Evolutionary conservation across 2,329 filamentous ascomycete species (phyloP), one percentile per base, ranked within the genome.

Genomic region (Colletotrichum sp.): DNA sequence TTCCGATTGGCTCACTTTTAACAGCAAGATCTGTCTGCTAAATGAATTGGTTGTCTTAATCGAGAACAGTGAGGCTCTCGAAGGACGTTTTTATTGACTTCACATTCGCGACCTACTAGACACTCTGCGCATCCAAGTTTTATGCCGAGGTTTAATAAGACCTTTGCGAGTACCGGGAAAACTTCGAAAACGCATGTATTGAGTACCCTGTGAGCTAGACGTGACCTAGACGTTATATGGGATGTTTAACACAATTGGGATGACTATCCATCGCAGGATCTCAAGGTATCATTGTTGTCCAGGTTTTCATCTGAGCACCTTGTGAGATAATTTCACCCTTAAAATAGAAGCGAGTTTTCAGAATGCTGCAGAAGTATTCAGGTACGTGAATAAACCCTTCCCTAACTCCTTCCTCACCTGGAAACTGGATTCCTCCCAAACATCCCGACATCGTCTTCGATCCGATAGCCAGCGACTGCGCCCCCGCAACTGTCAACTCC

Each of bases 241-340:
- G 34, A 36, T 36, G 34, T 7, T 36, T 1, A 16, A 36, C 5
- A 36, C 34, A 3, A 36, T 36, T 36, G 0, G 3, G 34, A 8
- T 10, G 5, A 26, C 26, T 6, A 12, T n/a, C 9, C 9, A n/a
- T 48, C 3, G 9, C 4, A 43, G 39, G 39, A n/a, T 43, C 39
- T 7, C 18, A 48, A n/a, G 39, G 39, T 48, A 48, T 12, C 18
- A 2, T 2, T 4, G 2, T n/a, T n/a, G 2, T 48, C 39, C 9
- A n/a, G 9, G 18, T 48, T 3, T 48, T 3, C 39, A 0, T 1
- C 5, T 12, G 5, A n/a, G 39, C 0, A 48, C 39, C 39, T 48
- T 48, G 39, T n/a, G 0, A n/a, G 39, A n/a, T 48, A n/a, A 12
- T 0, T 48, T n/a, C 39, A 48, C 0, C 1, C 2, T 6, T 48